These are phyloP conservation scores for Iberis amara DNA, from an alignment of 441 rosid genomes.

Conservation along the genomic window DNA sequence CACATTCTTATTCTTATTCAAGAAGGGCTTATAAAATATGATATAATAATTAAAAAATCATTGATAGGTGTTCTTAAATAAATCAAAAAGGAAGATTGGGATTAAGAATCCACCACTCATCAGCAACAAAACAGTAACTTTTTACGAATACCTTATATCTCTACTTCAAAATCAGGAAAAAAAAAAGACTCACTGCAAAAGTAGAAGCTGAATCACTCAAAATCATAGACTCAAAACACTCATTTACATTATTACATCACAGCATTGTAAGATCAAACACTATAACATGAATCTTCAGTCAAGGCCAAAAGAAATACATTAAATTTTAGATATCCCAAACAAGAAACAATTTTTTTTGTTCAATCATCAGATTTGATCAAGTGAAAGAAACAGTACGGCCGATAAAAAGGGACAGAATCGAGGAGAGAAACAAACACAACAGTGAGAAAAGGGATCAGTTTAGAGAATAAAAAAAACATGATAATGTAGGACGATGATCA, in stretches of 20 bases:
- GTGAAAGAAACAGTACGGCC: slow-evolving; percentile 16
- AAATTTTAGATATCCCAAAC: not conserved
- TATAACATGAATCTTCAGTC: not conserved
- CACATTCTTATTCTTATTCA: slow-evolving; percentile 18
- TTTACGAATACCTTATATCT: not conserved
- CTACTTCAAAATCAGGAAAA: slow-evolving; percentile 6
- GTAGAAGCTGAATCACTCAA: slow-evolving; percentile 21
- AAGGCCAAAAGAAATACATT: not conserved
- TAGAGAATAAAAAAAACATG: slow-evolving; percentile 10
- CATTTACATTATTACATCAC: not conserved
- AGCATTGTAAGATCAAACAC: slow-evolving; percentile 23
- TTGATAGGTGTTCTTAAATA: slow-evolving; percentile 14
- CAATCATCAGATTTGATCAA: slow-evolving; percentile 20
- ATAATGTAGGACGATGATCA: slow-evolving; percentile 7
- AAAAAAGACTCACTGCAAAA: not conserved
- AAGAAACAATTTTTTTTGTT: not conserved
- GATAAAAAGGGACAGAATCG: not conserved
- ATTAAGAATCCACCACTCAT: slow-evolving; percentile 23
- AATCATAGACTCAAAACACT: slow-evolving; percentile 4
- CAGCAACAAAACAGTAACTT: slow-evolving; percentile 8
- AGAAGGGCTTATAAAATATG: not conserved
- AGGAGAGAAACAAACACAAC: not conserved
- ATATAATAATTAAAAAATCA: slow-evolving; percentile 2
- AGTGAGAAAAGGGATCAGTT: not conserved
- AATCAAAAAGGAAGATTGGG: slow-evolving; percentile 8